Percentiles rank a stretch among this genome's conserved stretches.
phyloP scores from a whole-genome alignment of 768 basidiomycete genomes.

The Tulasnella sp. region DNA sequence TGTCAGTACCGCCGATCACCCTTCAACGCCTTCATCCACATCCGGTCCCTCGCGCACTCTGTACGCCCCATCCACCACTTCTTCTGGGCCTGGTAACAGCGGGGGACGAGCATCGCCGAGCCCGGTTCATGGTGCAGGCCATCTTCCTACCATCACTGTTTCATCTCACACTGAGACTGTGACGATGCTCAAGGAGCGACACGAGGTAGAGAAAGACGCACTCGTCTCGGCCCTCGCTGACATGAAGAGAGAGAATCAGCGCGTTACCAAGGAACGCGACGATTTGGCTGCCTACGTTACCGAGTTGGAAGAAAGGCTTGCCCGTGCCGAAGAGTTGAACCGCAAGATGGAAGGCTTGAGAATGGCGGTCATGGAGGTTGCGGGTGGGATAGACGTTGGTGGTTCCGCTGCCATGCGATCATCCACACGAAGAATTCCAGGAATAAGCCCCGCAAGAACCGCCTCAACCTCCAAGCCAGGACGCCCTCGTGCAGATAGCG shows the following conservation, averaged over 20 bases:
- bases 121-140: neutral
- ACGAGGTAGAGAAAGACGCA: slow-evolving; percentile 36
- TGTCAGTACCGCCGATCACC: slow-evolving; percentile 18
- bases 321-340: slow-evolving; percentile 25
- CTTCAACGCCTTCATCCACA: slow-evolving; percentile 29
- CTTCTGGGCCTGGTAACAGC: neutral
- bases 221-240: slow-evolving; percentile 32
- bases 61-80: slow-evolving; percentile 25
- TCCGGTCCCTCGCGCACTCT: slow-evolving; percentile 29
- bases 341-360: slow-evolving; percentile 30
- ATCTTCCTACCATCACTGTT: slow-evolving; percentile 21
- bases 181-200: slow-evolving; percentile 32
- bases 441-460: neutral
- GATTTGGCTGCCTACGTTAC: slow-evolving; percentile 30
- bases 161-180: slow-evolving; percentile 27
- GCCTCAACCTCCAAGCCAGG: neutral
- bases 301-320: slow-evolving; percentile 34
- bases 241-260: slow-evolving; percentile 30
- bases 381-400: slow-evolving; percentile 7
- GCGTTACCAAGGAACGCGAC: slow-evolving; percentile 3
- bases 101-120: slow-evolving; percentile 7
- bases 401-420: neutral
- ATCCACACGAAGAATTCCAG: neutral
- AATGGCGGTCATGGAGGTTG: slow-evolving; percentile 27
- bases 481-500: slow-evolving; percentile 16